Conservation (phyloP, 345 rosid genomes). For the Aquilaria yunnanensis region DNA sequence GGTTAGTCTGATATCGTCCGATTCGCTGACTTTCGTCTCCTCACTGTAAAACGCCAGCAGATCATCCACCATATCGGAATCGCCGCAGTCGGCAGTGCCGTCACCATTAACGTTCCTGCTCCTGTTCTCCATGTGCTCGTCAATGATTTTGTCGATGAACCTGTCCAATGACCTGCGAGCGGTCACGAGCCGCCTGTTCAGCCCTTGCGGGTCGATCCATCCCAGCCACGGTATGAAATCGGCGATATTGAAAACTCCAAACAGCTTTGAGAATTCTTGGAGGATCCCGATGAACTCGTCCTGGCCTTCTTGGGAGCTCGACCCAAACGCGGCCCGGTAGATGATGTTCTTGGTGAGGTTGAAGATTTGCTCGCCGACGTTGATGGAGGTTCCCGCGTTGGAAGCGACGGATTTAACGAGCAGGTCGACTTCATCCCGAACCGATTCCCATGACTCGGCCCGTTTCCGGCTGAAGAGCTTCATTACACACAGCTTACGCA, state of each 20-base stretch:
- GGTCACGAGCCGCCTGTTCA: slow-evolving; percentile 39
- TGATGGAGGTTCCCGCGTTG: slow-evolving; percentile 44
- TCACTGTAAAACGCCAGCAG: slow-evolving; percentile 70
- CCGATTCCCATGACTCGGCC: slow-evolving; percentile 93
- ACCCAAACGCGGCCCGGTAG: slow-evolving; percentile 82
- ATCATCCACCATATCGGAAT: slow-evolving; percentile 83
- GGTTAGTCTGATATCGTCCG: slow-evolving; percentile 56
- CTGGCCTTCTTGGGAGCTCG: slow-evolving; percentile 48
- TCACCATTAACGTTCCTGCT: background rate
- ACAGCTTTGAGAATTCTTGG: slow-evolving; percentile 91
- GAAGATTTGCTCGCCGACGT: slow-evolving; percentile 73
- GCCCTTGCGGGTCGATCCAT: slow-evolving; percentile 69
- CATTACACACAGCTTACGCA: slow-evolving; percentile 90
- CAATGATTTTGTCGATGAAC: slow-evolving; percentile 70
- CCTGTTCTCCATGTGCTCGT: slow-evolving; percentile 62
- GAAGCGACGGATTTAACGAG: slow-evolving; percentile 33
- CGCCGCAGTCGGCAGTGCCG: slow-evolving; percentile 20
- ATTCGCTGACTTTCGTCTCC: slow-evolving; percentile 44
- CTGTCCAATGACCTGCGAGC: slow-evolving; percentile 64
- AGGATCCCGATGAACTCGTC: slow-evolving; percentile 70
- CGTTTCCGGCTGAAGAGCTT: slow-evolving; percentile 87
- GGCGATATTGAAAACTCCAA: slow-evolving; percentile 85
- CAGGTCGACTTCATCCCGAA: slow-evolving; percentile 73
- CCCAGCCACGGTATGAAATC: slow-evolving; percentile 70
- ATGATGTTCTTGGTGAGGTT: slow-evolving; percentile 67